Conservation (phyloP, 495 filamentous ascomycete genomes). For the Penicillium atrosanguineum region DNA sequence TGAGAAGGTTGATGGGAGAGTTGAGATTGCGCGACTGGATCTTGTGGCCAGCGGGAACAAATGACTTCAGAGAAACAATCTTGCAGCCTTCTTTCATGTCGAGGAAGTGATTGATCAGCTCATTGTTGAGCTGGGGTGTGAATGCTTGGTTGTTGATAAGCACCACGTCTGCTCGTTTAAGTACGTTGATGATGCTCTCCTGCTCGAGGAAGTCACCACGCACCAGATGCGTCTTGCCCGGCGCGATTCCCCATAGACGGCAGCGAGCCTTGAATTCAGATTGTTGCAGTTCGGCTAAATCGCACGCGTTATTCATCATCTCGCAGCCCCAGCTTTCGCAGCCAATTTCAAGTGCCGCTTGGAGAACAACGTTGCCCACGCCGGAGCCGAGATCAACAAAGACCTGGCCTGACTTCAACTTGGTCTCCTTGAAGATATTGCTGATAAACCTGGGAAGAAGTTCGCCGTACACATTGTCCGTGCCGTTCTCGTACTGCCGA, state of each 20-base stretch:
- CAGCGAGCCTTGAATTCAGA: conserved; percentile 82
- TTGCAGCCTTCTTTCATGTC: conserved; percentile 90
- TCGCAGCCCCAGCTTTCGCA: conserved; percentile 97
- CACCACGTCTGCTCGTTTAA: conserved; percentile 85
- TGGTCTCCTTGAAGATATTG: conserved; percentile 73
- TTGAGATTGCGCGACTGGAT: conserved; percentile 67
- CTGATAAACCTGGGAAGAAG: conserved; percentile 80
- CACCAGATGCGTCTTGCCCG: conserved; percentile 76
- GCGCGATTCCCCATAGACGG: conserved; percentile 81
- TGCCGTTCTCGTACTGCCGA: conserved; percentile 78
- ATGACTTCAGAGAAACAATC: conserved; percentile 81
- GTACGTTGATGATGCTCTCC: conserved; percentile 61
- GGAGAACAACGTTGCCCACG: conserved; percentile 91
- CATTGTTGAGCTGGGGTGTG: conserved; percentile 77
- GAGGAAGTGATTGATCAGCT: conserved; percentile 84
- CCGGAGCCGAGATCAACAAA: conserved; percentile 95
- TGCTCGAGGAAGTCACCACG: conserved; percentile 82
- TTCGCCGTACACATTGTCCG: conserved; percentile 92
- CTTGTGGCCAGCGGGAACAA: conserved; percentile 69
- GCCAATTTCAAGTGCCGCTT: conserved; percentile 89
- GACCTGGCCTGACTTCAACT: conserved; percentile 72
- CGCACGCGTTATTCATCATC: conserved; percentile 84
- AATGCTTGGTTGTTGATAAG: conserved; percentile 98
- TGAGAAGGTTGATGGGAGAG: conserved; percentile 73
- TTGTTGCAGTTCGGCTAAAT: conserved; percentile 80